phyloP scores from a whole-genome alignment of 2,329 filamentous ascomycete species.

The Talaromyces sp. region DNA sequence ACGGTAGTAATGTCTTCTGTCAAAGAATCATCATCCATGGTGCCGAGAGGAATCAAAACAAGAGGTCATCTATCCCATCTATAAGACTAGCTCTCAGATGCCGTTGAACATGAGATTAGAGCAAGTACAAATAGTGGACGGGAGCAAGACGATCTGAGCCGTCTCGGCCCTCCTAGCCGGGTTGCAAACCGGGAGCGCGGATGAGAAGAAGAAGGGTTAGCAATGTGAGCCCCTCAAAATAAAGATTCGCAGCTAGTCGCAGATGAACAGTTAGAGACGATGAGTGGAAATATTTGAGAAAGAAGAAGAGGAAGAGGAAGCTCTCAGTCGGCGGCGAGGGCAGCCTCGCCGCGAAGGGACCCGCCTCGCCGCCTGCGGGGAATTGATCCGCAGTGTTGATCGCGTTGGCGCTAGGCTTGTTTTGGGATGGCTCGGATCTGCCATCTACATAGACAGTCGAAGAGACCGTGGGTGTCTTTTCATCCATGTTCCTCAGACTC shows the following conservation, averaged over 20 bases:
- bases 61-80: not conserved
- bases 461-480: too few species aligned
- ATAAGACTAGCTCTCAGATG: not conserved
- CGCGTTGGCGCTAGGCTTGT: not conserved
- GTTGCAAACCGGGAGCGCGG: not conserved
- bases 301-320: not conserved
- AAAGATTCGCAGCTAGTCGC: not conserved
- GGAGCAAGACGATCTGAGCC: too few species aligned
- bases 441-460: too few species aligned
- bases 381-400: not conserved
- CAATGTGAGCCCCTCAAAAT: not conserved
- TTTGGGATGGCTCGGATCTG: not conserved
- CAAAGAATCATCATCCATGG: constrained; percentile 2
- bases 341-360: not conserved
- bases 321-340: not conserved
- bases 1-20: not conserved
- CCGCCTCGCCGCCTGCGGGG: not conserved
- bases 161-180: not conserved
- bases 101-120: not conserved
- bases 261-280: not conserved
- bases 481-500: not conserved
- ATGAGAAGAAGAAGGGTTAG: too few species aligned
- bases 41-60: not conserved
- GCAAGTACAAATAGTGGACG: not conserved
- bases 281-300: not conserved